Base-by-base conservation (phyloP, 2,329 filamentous ascomycete genomes). In the Claviceps arundinis region DNA sequence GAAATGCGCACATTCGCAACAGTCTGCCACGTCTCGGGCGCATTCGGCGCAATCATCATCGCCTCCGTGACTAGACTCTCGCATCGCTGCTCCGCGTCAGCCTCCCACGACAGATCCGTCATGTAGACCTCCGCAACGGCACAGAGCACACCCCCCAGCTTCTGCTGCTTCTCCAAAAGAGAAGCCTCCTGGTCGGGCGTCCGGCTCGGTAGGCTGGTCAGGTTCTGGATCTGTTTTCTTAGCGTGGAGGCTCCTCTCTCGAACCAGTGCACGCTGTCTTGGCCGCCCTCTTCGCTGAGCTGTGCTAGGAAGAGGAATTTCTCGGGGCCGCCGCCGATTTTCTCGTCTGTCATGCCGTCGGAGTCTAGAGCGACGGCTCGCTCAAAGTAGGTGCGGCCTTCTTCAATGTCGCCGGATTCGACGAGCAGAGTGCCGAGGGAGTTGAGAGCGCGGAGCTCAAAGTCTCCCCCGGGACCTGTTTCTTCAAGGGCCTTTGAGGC, bases 111-210 rank as follows among this genome's bases (percentile, higher is more conserved):
- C 60, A 97, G 72, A 71, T 98, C 93, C 11, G 93, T 98, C 93
- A 98, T 98, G 74, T 96, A 98, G 48, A 98, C 89, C 71, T 98
- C 93, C 6, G 88, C 84, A 55, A 97, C 88, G 30, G 87, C 89
- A 68, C 94, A 98, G 38, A 98, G 77, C n/a, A 90, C 88, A 60
- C 89, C 89, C 2, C 89, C 88, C 38, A 97, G 75, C 68, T 93
- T 93, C 58, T 76, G 75, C 65, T 85, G 85, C 73, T 88, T 87
- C 67, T 79, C 87, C 30, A 83, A 77, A 42, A 82, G 61, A 24
- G 71, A 57, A 19, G 61, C 61, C 62, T 73, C 66, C 60, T 71
- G 63, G 58, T 70, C 66, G 37, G 61, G 54, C 14, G 63, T 70
- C 53, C 69, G 71, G 53, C 57, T 64, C 17, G 63, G 56, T 8